Conservation (phyloP, 2,329 filamentous ascomycete species). For the Colletotrichum cordylinicola region DNA sequence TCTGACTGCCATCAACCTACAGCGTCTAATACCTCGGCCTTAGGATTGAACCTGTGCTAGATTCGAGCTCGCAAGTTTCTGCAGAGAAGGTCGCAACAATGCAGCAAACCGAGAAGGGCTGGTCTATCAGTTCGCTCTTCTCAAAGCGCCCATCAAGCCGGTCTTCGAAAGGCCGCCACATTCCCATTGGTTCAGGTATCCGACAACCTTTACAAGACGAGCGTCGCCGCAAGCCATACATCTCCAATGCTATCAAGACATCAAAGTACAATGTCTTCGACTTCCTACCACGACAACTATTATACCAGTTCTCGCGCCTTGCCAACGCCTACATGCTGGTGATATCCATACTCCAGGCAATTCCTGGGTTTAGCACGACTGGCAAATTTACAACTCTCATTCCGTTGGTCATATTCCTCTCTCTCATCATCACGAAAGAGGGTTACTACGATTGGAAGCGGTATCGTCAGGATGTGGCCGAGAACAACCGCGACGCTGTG, state of each 20-base stretch:
- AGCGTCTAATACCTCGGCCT: not conserved
- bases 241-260: constrained; percentile 74
- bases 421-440: constrained; percentile 83
- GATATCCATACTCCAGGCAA: constrained; percentile 81
- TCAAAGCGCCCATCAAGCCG: constrained; percentile 54
- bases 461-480: constrained; percentile 80
- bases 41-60: not conserved
- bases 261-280: constrained; percentile 84
- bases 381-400: constrained; percentile 78
- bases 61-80: not conserved
- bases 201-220: constrained; percentile 51
- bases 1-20: not conserved
- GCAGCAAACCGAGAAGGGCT: not conserved
- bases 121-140: not conserved
- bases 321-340: constrained; percentile 89
- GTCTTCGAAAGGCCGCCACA: constrained; percentile 71
- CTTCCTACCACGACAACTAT: constrained; percentile 84
- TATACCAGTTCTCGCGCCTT: constrained; percentile 85
- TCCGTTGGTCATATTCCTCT: constrained; percentile 77
- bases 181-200: constrained; percentile 46
- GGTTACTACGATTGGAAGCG: constrained; percentile 85
- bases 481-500: constrained; percentile 56
- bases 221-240: constrained; percentile 48
- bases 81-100: not conserved
- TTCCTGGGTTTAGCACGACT: constrained; percentile 78